Evolutionary conservation across 106 monocot genomes (phyloP).

Genomic region (Iris macrosiphon): DNA sequence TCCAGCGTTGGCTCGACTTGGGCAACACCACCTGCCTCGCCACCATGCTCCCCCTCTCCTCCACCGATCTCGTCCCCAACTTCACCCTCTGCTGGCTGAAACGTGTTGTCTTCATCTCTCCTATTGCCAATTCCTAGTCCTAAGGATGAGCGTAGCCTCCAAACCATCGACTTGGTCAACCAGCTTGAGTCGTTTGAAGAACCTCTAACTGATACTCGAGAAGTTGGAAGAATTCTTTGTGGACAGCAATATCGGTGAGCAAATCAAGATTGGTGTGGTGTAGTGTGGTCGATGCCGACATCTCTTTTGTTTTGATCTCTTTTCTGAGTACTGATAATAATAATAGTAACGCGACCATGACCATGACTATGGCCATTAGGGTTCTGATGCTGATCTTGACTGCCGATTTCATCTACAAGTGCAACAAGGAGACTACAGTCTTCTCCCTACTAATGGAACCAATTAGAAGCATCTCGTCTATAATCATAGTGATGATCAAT

Average conservation of each 20-base stretch:
- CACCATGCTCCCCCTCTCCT: constrained; percentile 65
- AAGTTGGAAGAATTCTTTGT: constrained; percentile 30
- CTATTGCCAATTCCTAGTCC: neutral
- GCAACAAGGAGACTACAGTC: neutral
- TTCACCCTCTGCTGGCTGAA: constrained; percentile 62
- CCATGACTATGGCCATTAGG: constrained; percentile 17
- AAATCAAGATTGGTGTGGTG: constrained; percentile 32
- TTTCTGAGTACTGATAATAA: too few species aligned
- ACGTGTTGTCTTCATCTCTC: constrained; percentile 32
- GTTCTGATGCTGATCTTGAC: constrained; percentile 24
- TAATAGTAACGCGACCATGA: constrained; percentile 2
- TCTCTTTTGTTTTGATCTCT: constrained; percentile 25
- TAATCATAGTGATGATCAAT: constrained; percentile 14
- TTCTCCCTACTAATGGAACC: constrained; percentile 2
- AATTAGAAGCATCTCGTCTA: neutral
- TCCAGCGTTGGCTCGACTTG: constrained; percentile 63
- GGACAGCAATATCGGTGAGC: constrained; percentile 29
- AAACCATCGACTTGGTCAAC: neutral
- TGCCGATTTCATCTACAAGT: constrained; percentile 5
- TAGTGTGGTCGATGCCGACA: constrained; percentile 8
- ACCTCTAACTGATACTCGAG: constrained; percentile 21
- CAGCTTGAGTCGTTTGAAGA: constrained; percentile 3
- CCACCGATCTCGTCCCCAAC: constrained; percentile 76
- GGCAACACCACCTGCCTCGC: constrained; percentile 77
- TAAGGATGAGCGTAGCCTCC: too few species aligned